Evolutionary conservation across 495 filamentous ascomycete genomes (phyloP).

Genomic region (Friedmanniomyces simplex): DNA sequence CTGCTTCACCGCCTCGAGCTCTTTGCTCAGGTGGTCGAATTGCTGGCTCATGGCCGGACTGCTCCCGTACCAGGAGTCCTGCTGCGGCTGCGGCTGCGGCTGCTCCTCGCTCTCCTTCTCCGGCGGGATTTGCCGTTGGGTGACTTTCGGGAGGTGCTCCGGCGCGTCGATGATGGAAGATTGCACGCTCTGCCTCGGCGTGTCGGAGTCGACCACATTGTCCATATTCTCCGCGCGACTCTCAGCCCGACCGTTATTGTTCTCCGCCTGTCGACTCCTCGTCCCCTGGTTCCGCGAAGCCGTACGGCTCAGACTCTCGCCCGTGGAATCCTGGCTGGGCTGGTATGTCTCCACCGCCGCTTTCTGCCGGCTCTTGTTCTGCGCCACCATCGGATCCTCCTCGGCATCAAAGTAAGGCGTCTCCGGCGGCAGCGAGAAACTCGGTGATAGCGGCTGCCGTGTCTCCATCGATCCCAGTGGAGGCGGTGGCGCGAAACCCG

Average conservation of each 20-base stretch:
- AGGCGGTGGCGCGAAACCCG: not conserved
- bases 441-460: not conserved
- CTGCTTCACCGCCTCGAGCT: slow-evolving; percentile 70
- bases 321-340: not conserved
- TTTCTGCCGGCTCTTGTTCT: not conserved
- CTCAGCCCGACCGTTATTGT: not conserved
- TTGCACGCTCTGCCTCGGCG: slow-evolving; percentile 1
- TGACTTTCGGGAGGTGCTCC: slow-evolving; percentile 13
- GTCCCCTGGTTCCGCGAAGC: not conserved
- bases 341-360: not conserved
- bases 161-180: not conserved
- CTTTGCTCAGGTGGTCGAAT: slow-evolving; percentile 55
- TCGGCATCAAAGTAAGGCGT: not conserved
- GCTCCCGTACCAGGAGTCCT: slow-evolving; percentile 32
- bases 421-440: not conserved
- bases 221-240: not conserved
- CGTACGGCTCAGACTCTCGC: not conserved
- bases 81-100: too few species aligned
- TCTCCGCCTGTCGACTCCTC: not conserved
- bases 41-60: slow-evolving; percentile 31
- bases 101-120: slow-evolving; percentile 6
- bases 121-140: not conserved
- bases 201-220: not conserved
- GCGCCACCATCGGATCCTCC: not conserved
- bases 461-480: not conserved